Percentiles rank a stretch among this genome's conserved stretches.
Conservation (phyloP, 225 moss, liverwort and hornwort genomes). For the Anthoceros angustus region DNA sequence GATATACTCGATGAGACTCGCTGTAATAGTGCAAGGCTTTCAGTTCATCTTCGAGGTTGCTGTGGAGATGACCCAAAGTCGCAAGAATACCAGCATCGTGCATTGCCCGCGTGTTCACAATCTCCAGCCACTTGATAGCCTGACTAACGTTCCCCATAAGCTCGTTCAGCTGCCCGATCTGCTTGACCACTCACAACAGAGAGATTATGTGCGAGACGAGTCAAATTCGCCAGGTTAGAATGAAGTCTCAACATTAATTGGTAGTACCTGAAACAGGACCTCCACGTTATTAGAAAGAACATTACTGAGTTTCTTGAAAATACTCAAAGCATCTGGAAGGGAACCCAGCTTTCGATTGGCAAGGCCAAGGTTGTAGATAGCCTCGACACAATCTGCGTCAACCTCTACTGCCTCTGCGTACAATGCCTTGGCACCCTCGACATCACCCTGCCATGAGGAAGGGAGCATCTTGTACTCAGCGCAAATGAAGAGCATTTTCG, state of each 20-base stretch:
- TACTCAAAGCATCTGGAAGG: constrained; percentile 46
- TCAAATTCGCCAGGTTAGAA: background rate
- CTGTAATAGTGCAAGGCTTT: constrained; percentile 75
- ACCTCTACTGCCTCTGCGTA: constrained; percentile 50
- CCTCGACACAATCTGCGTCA: constrained; percentile 65
- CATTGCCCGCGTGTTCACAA: constrained; percentile 64
- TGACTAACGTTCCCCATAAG: constrained; percentile 67
- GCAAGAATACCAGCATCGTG: constrained; percentile 67
- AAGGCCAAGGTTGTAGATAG: constrained; percentile 76
- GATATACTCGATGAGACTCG: constrained; percentile 73
- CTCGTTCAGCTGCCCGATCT: constrained; percentile 69
- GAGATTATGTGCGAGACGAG: background rate
- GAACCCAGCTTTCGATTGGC: constrained; percentile 53
- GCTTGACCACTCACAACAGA: background rate
- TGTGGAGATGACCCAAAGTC: constrained; percentile 55
- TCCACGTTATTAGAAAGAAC: constrained; percentile 66
- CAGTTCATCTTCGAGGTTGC: constrained; percentile 62
- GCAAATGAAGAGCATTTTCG: no score
- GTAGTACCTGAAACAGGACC: constrained; percentile 50
- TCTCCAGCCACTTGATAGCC: constrained; percentile 86
- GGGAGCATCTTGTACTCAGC: no score
- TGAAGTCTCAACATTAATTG: background rate
- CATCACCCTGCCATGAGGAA: constrained; percentile 24
- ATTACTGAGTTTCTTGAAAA: constrained; percentile 62
- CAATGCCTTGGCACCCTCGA: constrained; percentile 46